Conservation (phyloP, 2,329 filamentous ascomycete species). For the Colletotrichum abscissum region DNA sequence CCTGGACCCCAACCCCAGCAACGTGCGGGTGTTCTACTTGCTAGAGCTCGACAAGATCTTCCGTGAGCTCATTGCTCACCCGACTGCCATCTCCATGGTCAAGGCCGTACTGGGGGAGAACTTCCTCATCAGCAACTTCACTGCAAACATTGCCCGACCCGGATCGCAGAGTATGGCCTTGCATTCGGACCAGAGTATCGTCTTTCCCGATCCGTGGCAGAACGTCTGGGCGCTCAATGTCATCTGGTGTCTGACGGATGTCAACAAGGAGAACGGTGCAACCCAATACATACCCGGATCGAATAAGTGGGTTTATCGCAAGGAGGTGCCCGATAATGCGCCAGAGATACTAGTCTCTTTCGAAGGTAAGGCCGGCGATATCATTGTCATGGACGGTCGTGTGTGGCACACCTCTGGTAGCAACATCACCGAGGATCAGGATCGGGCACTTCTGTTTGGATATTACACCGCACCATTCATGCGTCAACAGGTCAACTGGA, state of each 20-base stretch:
- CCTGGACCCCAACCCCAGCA: neutral
- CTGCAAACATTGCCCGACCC: neutral
- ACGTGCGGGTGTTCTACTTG: neutral
- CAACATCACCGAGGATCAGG: neutral
- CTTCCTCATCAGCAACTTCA: neutral
- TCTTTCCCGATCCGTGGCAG: neutral
- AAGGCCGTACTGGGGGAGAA: neutral
- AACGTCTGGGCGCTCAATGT: neutral
- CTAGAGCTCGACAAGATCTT: neutral
- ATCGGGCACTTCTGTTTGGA: neutral
- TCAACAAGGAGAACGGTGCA: neutral
- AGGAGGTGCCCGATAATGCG: neutral
- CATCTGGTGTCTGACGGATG: neutral
- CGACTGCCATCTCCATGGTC: neutral
- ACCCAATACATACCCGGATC: neutral
- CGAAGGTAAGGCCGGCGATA: neutral
- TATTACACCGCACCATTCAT: neutral
- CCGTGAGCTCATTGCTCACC: neutral
- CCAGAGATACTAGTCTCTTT: neutral
- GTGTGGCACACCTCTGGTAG: neutral
- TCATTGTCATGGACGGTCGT: neutral
- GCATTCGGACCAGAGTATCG: neutral
- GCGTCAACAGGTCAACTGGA: neutral
- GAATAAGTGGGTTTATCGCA: neutral
- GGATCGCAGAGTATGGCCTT: neutral